phyloP scores from a whole-genome alignment of 1,139 yeast species.

The Kodamaea plutei region DNA sequence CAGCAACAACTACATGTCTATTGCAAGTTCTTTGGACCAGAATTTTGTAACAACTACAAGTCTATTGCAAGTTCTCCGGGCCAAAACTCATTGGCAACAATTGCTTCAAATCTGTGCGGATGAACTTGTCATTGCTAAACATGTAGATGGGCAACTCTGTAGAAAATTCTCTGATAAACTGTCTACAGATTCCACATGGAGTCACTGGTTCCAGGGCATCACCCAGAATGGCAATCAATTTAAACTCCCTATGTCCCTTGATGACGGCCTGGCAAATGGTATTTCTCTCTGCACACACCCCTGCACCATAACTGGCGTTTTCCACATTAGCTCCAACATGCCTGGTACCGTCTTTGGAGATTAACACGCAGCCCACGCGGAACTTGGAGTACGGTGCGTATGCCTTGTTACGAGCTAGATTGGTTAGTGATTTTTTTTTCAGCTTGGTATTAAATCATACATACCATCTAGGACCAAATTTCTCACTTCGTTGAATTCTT shows the following conservation, averaged over 20 bases:
- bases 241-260: conserved; percentile 43
- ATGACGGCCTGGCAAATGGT: conserved; percentile 67
- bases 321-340: conserved; percentile 84
- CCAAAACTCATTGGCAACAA: conserved; percentile 84
- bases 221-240: conserved; percentile 69
- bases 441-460: too few relatives aligned
- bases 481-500: conserved; percentile 25
- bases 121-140: conserved; percentile 51
- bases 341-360: conserved; percentile 47
- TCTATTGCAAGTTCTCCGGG: conserved; percentile 74
- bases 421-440: conserved; percentile 7
- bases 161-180: conserved; percentile 75
- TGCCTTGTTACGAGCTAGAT: conserved; percentile 50
- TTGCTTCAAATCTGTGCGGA: conserved; percentile 50
- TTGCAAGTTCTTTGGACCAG: too few relatives aligned
- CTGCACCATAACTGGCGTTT: conserved; percentile 86
- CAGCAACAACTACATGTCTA: too few relatives aligned
- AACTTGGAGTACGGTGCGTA: conserved; percentile 85
- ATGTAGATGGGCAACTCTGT: conserved; percentile 52
- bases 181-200: conserved; percentile 96
- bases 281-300: conserved; percentile 87
- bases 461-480: conserved; percentile 27
- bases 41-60: too few relatives aligned
- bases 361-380: conserved; percentile 78
- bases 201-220: conserved; percentile 59